Percentiles rank a stretch among this genome's conserved stretches.
phyloP scores from a whole-genome alignment of 352 stramenopile genomes.

The Phytophthora lateralis region DNA sequence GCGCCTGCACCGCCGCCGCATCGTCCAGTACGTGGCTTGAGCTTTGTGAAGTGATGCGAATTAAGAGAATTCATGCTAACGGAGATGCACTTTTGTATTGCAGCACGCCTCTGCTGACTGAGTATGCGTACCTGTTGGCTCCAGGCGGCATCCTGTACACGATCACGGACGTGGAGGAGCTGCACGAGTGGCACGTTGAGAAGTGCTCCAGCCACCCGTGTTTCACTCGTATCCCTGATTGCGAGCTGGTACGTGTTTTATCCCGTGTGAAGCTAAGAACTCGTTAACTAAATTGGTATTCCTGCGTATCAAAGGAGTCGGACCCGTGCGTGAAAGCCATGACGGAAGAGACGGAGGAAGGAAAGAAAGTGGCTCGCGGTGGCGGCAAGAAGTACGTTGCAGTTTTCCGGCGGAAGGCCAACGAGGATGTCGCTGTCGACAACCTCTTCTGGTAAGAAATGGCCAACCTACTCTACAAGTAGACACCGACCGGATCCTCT shows the following conservation, averaged over 20 bases:
- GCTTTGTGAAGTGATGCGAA: conserved; percentile 1
- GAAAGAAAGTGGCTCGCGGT: conserved; percentile 96
- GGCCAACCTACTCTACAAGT: conserved; percentile 1
- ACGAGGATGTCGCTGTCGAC: conserved; percentile 62
- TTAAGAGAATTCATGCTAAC: conserved; percentile 3
- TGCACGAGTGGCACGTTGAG: conserved; percentile 97
- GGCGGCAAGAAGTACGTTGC: conserved; percentile 90
- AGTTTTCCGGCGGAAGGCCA: conserved; percentile 74
- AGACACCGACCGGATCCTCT: conserved; percentile 3
- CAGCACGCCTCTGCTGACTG: conserved; percentile 92
- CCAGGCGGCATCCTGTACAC: conserved; percentile 95
- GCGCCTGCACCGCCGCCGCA: conserved; percentile 96
- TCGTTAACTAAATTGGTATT: not conserved
- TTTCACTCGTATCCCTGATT: conserved; percentile 91
- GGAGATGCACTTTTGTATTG: conserved; percentile 9
- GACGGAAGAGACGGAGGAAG: conserved; percentile 97
- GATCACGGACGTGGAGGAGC: conserved; percentile 98
- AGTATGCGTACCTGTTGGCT: conserved; percentile 97
- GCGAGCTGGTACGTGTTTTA: conserved; percentile 70
- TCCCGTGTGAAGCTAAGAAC: not conserved
- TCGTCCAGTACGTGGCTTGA: conserved; percentile 74
- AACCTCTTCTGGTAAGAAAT: conserved; percentile 70
- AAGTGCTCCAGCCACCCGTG: conserved; percentile 94
- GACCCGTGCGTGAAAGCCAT: conserved; percentile 97
- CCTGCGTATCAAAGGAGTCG: conserved; percentile 34